Percentiles rank a stretch among this genome's conserved stretches.
These are phyloP conservation scores for Karstenula rhodostoma DNA, from an alignment of 2,329 filamentous ascomycete species.

Conservation along the genomic window DNA sequence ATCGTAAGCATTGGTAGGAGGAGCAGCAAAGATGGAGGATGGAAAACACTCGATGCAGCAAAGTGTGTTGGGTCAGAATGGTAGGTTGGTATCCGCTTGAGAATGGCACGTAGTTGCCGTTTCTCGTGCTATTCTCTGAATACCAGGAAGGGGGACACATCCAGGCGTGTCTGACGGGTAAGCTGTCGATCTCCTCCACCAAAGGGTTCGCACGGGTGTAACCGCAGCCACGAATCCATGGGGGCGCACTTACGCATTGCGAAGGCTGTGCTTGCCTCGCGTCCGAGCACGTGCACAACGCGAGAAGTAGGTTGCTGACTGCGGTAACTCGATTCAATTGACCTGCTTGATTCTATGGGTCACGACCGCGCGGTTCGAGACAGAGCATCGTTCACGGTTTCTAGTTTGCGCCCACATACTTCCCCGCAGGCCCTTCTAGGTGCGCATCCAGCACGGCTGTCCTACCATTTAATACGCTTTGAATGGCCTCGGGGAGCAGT, in stretches of 20 bases:
- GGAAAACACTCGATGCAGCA: too few species aligned
- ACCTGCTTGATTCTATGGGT: not conserved
- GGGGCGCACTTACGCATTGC: not conserved
- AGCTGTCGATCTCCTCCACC: conserved; percentile 1
- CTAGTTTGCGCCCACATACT: conserved; percentile 54
- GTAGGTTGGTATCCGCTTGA: too few species aligned
- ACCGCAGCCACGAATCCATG: not conserved
- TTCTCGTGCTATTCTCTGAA: not conserved
- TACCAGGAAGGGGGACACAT: not conserved
- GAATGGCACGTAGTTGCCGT: too few species aligned
- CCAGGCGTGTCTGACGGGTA: not conserved
- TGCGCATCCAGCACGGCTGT: conserved; percentile 71
- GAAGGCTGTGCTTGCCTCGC: not conserved
- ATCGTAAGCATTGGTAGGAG: too few species aligned
- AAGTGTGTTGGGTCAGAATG: too few species aligned
- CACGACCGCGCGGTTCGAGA: not conserved
- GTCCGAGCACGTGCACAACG: not conserved
- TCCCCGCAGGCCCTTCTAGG: conserved; percentile 64
- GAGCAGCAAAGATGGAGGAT: too few species aligned
- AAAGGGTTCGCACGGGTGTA: not conserved
- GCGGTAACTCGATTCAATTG: not conserved
- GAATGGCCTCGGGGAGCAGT: conserved; percentile 65
- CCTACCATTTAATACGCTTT: conserved; percentile 63
- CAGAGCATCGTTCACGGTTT: not conserved
- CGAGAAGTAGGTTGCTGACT: not conserved